phyloP scores from a whole-genome alignment of 495 filamentous ascomycete genomes.

The Aspergillus incahuasiensis region DNA sequence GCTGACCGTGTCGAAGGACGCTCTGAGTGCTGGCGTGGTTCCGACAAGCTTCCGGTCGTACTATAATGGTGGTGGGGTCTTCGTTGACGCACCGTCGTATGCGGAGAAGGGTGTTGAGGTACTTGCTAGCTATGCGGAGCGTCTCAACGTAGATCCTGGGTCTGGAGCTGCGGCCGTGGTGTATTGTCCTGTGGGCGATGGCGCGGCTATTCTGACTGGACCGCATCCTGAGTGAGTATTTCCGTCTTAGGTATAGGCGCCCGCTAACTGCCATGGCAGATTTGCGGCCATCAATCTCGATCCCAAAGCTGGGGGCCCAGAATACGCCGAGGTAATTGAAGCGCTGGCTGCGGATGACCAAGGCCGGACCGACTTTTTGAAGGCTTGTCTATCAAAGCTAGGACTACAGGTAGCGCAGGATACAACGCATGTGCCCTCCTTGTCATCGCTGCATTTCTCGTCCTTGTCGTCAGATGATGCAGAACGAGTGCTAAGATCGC shows the following conservation, averaged over 20 bases:
- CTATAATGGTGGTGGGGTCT: slow-evolving; percentile 95
- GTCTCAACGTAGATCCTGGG: slow-evolving; percentile 74
- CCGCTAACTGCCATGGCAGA: slow-evolving; percentile 36
- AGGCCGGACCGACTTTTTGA: slow-evolving; percentile 68
- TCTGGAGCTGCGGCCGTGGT: slow-evolving; percentile 70
- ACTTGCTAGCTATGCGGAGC: slow-evolving; percentile 72
- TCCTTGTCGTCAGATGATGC: slow-evolving; percentile 60
- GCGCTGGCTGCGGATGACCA: slow-evolving; percentile 67
- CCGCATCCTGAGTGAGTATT: slow-evolving; percentile 86
- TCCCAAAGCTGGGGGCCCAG: slow-evolving; percentile 53
- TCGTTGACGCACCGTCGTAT: slow-evolving; percentile 68
- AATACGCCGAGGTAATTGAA: slow-evolving; percentile 64
- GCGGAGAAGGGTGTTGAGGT: slow-evolving; percentile 67
- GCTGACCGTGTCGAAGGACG: slow-evolving; percentile 59
- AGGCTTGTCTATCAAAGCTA: slow-evolving; percentile 77
- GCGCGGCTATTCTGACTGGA: slow-evolving; percentile 73
- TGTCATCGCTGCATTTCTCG: slow-evolving; percentile 83
- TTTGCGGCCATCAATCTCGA: slow-evolving; percentile 80
- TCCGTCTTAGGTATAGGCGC: neutral
- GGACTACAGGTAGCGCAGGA: slow-evolving; percentile 71
- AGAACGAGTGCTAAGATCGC: slow-evolving; percentile 59
- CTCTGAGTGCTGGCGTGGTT: slow-evolving; percentile 49
- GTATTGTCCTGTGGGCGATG: slow-evolving; percentile 84
- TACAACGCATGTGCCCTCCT: slow-evolving; percentile 65
- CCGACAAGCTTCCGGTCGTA: slow-evolving; percentile 70